Percentiles rank a stretch among this genome's conserved stretches.
Evolutionary conservation across 2,329 filamentous ascomycete genomes (phyloP).

Genomic region (Ceratocystis eucalypticola): DNA sequence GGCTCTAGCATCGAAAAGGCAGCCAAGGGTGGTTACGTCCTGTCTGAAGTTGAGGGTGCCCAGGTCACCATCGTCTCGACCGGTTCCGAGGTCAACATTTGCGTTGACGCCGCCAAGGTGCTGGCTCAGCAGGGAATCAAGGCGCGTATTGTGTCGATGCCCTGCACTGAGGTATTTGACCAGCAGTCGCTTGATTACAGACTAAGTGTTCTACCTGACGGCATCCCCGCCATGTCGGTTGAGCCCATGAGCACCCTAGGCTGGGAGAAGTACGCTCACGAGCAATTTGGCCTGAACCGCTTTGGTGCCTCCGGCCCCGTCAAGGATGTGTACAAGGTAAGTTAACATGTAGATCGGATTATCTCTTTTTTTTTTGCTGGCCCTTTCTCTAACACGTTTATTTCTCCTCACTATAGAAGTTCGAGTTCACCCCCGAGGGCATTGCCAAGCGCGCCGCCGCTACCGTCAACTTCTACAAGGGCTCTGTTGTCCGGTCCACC

Average conservation of each 20-base stretch:
- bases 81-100: constrained; percentile 90
- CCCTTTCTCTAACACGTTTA: neutral
- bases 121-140: constrained; percentile 77
- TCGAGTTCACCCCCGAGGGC: constrained; percentile 96
- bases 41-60: constrained; percentile 70
- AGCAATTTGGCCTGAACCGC: constrained; percentile 98
- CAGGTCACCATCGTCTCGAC: constrained; percentile 84
- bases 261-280: constrained; percentile 98
- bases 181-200: constrained; percentile 88
- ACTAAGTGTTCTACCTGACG: constrained; percentile 82
- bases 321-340: constrained; percentile 90
- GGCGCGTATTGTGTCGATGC: constrained; percentile 86
- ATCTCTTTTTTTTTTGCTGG: neutral
- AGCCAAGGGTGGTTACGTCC: constrained; percentile 90
- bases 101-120: constrained; percentile 81
- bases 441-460: constrained; percentile 86
- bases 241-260: constrained; percentile 96
- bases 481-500: constrained; percentile 73
- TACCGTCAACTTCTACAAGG: constrained; percentile 97
- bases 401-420: constrained; percentile 51
- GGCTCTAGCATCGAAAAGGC: constrained; percentile 79
- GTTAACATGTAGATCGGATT: constrained; percentile 24
- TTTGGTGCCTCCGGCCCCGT: constrained; percentile 96
- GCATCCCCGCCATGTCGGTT: constrained; percentile 81
- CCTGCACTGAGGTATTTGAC: constrained; percentile 96